phyloP scores from a whole-genome alignment of 2,329 filamentous ascomycete species.

The Basipetospora sp. region DNA sequence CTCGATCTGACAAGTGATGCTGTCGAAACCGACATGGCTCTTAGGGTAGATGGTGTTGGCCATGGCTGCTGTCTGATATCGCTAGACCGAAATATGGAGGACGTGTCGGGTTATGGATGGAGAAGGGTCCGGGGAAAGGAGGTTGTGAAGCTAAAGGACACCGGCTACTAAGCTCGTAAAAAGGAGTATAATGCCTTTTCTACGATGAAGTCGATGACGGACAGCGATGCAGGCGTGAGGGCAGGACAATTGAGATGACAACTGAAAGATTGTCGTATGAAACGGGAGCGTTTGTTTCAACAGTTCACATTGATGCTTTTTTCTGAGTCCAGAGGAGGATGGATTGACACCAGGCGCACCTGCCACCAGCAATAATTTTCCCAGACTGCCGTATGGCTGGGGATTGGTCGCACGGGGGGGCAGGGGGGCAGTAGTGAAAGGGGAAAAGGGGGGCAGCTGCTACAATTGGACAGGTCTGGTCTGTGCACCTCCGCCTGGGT shows the following conservation, averaged over 20 bases:
- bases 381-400: conserved; percentile 4
- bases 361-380: conserved; percentile 7
- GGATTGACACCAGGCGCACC: not conserved
- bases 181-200: no score
- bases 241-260: not conserved
- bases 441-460: conserved; percentile 24
- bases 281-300: conserved; percentile 6
- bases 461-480: conserved; percentile 8
- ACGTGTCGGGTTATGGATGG: not conserved
- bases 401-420: conserved; percentile 4
- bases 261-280: conserved; percentile 3
- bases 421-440: conserved; percentile 16
- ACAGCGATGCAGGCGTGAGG: no score
- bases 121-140: not conserved
- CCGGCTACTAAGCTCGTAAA: no score
- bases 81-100: not conserved
- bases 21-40: conserved; percentile 99
- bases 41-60: conserved; percentile 70
- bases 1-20: conserved; percentile 98
- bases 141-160: no score
- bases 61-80: conserved; percentile 38
- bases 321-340: conserved; percentile 3
- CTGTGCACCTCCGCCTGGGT: conserved; percentile 7
- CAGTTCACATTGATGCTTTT: conserved; percentile 4
- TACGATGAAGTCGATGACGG: no score